phyloP scores from a whole-genome alignment of 1,284 basidiomycete genomes.

The Pisolithus thermaeus region DNA sequence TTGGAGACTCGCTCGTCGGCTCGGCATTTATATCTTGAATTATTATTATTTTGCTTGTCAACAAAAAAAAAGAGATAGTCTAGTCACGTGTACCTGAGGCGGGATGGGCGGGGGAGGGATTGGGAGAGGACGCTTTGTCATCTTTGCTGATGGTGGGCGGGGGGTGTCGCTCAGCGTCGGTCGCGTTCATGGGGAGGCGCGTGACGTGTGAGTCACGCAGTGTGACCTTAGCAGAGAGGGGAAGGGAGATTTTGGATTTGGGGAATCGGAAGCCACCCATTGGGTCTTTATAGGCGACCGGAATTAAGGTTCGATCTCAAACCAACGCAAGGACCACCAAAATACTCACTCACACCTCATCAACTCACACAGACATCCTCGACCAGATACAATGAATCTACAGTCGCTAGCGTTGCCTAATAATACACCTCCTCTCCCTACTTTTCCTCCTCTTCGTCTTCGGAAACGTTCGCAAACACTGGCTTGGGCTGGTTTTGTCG shows the following conservation, averaged over 20 bases:
- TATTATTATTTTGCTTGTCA: conserved; percentile 44
- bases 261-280: conserved; percentile 61
- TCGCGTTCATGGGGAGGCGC: conserved; percentile 48
- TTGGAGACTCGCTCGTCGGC: conserved; percentile 49
- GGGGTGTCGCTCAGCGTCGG: conserved; percentile 35
- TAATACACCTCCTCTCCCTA: conserved; percentile 33
- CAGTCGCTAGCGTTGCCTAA: conserved; percentile 20
- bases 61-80: conserved; percentile 14
- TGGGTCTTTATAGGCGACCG: conserved; percentile 68
- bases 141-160: conserved; percentile 25
- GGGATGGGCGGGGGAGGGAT: conserved; percentile 27
- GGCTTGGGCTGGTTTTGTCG: conserved; percentile 73
- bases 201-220: conserved; percentile 47
- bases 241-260: conserved; percentile 66
- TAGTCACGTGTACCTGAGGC: conserved; percentile 29
- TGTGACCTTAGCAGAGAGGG: conserved; percentile 40
- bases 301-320: conserved; percentile 76
- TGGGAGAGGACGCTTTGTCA: conserved; percentile 27
- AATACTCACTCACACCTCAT: conserved; percentile 28
- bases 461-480: conserved; percentile 56
- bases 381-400: conserved; percentile 1
- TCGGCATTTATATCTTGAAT: conserved; percentile 49
- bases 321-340: conserved; percentile 56
- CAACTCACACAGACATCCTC: conserved; percentile 13
- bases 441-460: conserved; percentile 52